A percentile compares a stretch with the other conserved stretches of the same genome.
These are phyloP conservation scores for Cryptococcus sp. DNA, from an alignment of 1,284 basidiomycete genomes.

Conservation along the genomic window DNA sequence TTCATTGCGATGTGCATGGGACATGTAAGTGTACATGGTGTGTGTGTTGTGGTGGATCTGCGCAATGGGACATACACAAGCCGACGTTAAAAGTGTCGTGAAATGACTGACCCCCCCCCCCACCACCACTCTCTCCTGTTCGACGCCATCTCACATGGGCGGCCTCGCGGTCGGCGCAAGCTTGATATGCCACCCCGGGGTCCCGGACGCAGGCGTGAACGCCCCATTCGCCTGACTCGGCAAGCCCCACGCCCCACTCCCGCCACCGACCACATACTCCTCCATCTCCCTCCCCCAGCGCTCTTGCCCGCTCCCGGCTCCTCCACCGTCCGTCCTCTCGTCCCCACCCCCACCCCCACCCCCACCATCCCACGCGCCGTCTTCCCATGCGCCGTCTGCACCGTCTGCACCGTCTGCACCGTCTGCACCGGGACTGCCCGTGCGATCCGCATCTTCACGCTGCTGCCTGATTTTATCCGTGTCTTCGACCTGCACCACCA, in stretches of 20 bases:
- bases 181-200: slow-evolving; percentile 26
- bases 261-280: slow-evolving; percentile 20
- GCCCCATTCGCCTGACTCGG: slow-evolving; percentile 12
- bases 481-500: slow-evolving; percentile 45
- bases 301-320: too few relatives aligned
- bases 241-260: slow-evolving; percentile 12
- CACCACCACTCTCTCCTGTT: too few relatives aligned
- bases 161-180: slow-evolving; percentile 42
- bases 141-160: slow-evolving; percentile 19
- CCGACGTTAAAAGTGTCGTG: not conserved
- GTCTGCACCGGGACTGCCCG: too few relatives aligned
- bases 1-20: too few relatives aligned
- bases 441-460: not conserved
- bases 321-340: not conserved
- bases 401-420: too few relatives aligned
- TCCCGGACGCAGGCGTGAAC: slow-evolving; percentile 9
- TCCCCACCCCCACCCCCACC: not conserved
- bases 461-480: slow-evolving; percentile 14
- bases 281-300: slow-evolving; percentile 17
- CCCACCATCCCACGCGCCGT: too few relatives aligned
- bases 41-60: too few relatives aligned
- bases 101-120: too few relatives aligned
- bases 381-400: too few relatives aligned
- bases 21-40: too few relatives aligned
- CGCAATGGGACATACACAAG: not conserved